Evolutionary conservation across 352 stramenopile genomes (phyloP).

Genomic region (Globisporangium irregulare): DNA sequence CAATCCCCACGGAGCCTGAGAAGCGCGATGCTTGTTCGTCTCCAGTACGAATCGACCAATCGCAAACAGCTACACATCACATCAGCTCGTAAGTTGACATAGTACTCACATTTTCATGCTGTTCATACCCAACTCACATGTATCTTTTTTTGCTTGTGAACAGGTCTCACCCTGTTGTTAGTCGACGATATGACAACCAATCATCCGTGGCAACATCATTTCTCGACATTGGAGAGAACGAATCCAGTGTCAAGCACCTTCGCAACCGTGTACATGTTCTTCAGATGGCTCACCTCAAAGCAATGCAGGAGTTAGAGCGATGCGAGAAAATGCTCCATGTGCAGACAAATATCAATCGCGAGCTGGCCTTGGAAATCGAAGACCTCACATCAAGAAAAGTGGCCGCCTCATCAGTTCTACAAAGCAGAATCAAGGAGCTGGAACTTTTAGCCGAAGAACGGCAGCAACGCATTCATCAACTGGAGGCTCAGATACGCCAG

Average conservation of each 20-base stretch:
- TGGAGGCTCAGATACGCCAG: conserved; percentile 88
- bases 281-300: conserved; percentile 87
- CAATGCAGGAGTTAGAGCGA: conserved; percentile 89
- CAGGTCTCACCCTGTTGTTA: conserved; percentile 31
- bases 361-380: conserved; percentile 90
- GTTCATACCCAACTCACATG: conserved; percentile 5
- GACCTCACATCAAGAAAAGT: conserved; percentile 77
- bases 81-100: not conserved
- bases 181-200: conserved; percentile 31
- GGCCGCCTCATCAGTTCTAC: conserved; percentile 62
- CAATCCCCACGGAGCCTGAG: conserved; percentile 26
- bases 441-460: conserved; percentile 82
- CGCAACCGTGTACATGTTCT: conserved; percentile 83
- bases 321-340: conserved; percentile 93
- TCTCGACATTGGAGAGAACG: conserved; percentile 15
- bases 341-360: conserved; percentile 93
- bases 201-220: conserved; percentile 6
- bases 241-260: conserved; percentile 53
- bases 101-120: no score
- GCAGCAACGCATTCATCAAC: conserved; percentile 70
- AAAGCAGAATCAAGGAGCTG: conserved; percentile 81
- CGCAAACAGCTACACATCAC: not conserved
- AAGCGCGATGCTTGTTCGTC: conserved; percentile 65
- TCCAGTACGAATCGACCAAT: conserved; percentile 36
- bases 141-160: not conserved